Base-by-base conservation (phyloP, 106 monocot genomes). In the Agapanthus africanus region DNA sequence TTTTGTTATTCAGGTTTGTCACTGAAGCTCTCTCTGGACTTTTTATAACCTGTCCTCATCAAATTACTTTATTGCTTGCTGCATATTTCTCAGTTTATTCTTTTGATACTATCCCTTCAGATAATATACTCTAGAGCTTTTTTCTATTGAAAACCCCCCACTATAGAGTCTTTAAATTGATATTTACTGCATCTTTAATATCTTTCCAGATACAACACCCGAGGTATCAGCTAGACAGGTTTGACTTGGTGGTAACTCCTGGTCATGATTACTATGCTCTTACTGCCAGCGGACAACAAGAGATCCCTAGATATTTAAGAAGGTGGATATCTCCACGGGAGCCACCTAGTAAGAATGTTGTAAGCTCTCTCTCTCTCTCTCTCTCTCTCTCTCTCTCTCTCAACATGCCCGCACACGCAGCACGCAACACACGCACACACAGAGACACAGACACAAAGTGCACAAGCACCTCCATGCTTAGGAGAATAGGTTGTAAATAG, bases 191-290 rank as follows among this genome's bases (percentile, higher is more conserved):
- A 42, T 30, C 30, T 56, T 74, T 13, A 38, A 37, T 23, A 25
- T 68, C 33, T 40, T 67, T 52, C 59, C 79, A 99, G 99, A 88
- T 99, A 81, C 99, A 99, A 77, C 99, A 99, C 76, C 99, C 99
- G 36, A 84, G 93, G 65, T 78, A 81, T 40, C 75, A 73, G 40
- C 73, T 99, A 33, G 81, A 87, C 23, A 81, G 90, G 63, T 99
- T 99, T 80, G 99, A 99, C 51, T 73, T 90, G 42, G 90, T 99
- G 7, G 79, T 99, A 42, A 90, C 99, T 46, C 99, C 99, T 63
- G 76, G 71, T 30, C 99, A 99, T 82, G 99, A 99, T 78, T 99
- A 93, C 72, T 87, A 99, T 81, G 70, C 87, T 64, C 64, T 90
- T 39, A 99, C 90, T 8, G 80, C 93, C 15, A 83, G 74, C 74